Evolutionary conservation across 2,329 filamentous ascomycete species (phyloP), one percentile per base, ranked within the genome.

Genomic region (Lithohypha guttulata): DNA sequence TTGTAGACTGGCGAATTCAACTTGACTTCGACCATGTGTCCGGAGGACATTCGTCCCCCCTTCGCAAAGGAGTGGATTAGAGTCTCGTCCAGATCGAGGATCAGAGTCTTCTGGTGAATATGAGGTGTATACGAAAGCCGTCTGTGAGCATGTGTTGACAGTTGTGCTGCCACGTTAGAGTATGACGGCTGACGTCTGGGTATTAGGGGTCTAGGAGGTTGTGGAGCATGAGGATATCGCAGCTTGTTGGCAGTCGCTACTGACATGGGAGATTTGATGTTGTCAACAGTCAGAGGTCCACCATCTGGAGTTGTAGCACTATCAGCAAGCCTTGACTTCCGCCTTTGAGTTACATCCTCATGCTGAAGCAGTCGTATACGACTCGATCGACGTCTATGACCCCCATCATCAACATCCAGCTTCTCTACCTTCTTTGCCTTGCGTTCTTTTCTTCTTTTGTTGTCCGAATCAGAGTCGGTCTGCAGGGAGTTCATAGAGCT

Each of bases 11-110:
- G 77, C 42, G 79, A 79, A 57, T 82, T 84, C 44, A 94, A 71
- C 53, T 86, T 86, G 47, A 98, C 91, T 64, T 98, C 91, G 37
- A 98, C 87, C 91, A 98, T 98, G 63, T 98, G 91, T 13, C 91
- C 91, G 14, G 84, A 89, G 53, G 84, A 89, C 80, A 94, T 94
- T 43, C 89, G 77, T 38, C 89, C 87, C 20, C 91, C 91, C 59
- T 95, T 95, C 44, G 89, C 87, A 73, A 96, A 86, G 61, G 86
- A 95, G 69, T 98, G 91, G 51, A 98, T 98, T 50, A 98, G 66
- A 0, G 91, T 98, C 63, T 98, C 91, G 61, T 98, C 91, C 13
- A 98, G 75, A 59, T 98, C 91, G 37, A 98, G 71, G 48, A 98
- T 87, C 43, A 98, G 65, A 1, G 91, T 98, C 69, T 98, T 98